These are phyloP conservation scores for Pyrenopolyporus hunteri DNA, from an alignment of 495 filamentous ascomycete genomes.

Conservation along the genomic window DNA sequence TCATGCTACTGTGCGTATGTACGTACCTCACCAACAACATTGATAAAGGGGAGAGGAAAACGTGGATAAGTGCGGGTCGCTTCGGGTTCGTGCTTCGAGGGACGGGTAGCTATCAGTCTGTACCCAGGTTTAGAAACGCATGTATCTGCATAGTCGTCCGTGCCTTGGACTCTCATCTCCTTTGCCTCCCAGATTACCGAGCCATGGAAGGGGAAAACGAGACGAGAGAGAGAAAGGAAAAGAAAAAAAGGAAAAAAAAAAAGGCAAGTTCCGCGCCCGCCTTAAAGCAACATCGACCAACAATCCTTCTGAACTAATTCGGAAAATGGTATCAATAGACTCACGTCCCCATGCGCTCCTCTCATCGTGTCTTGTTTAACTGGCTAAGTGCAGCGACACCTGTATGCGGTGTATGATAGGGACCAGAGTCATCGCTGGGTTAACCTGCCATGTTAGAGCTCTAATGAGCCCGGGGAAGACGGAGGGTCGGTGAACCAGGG, in stretches of 20 bases:
- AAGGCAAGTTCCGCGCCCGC: not conserved
- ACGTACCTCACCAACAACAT: not conserved
- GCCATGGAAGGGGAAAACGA: not conserved
- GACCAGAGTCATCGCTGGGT: not conserved
- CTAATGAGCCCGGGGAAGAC: slow-evolving; percentile 10
- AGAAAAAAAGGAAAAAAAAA: not conserved
- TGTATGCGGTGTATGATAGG: slow-evolving; percentile 3
- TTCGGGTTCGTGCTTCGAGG: slow-evolving; percentile 7
- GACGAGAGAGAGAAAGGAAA: not conserved
- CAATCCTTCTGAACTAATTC: not conserved
- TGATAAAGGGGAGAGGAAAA: not conserved
- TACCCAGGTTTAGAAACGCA: not conserved
- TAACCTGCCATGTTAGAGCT: slow-evolving; percentile 1
- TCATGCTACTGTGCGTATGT: not conserved
- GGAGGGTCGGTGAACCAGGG: slow-evolving; percentile 19
- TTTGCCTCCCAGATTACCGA: not conserved
- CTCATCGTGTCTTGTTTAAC: not conserved
- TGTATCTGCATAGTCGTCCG: not conserved
- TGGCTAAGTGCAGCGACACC: not conserved
- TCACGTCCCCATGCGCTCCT: slow-evolving; percentile 4
- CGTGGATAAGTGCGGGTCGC: not conserved
- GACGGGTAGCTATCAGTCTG: slow-evolving; percentile 17
- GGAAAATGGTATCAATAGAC: not conserved
- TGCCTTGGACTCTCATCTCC: not conserved
- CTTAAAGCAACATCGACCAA: not conserved